These are phyloP conservation scores for Malbranchea cinnamomea DNA, from an alignment of 2,329 filamentous ascomycete genomes.

Conservation along the genomic window DNA sequence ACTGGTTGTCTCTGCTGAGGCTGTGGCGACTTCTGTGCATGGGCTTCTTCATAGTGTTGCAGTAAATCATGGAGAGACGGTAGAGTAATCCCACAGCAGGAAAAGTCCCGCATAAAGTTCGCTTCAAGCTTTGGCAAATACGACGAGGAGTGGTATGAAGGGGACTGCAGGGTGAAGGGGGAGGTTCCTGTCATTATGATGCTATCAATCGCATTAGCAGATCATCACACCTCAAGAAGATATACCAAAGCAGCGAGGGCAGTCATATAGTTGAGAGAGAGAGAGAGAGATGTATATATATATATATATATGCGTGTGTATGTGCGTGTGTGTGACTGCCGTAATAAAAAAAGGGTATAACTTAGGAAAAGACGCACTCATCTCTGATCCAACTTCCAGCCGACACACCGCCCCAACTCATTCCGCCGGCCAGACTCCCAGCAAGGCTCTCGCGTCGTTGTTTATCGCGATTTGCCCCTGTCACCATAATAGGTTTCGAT, in stretches of 20 bases:
- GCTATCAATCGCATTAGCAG: constrained; percentile 35
- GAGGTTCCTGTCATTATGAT: constrained; percentile 94
- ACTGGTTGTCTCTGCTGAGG: constrained; percentile 33
- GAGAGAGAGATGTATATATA: not conserved
- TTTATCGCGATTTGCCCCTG: constrained; percentile 33
- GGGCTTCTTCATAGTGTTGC: constrained; percentile 91
- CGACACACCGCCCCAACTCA: constrained; percentile 95
- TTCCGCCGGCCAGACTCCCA: constrained; percentile 54
- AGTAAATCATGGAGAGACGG: constrained; percentile 87
- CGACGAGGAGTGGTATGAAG: constrained; percentile 90
- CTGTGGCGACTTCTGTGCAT: constrained; percentile 54
- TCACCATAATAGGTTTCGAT: constrained; percentile 46
- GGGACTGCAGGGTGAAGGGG: constrained; percentile 81
- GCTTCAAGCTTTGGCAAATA: constrained; percentile 94
- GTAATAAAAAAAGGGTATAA: not conserved
- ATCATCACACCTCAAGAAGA: no score
- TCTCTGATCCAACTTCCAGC: constrained; percentile 95
- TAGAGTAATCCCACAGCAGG: constrained; percentile 79
- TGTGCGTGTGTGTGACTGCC: not conserved
- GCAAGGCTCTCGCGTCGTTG: constrained; percentile 44
- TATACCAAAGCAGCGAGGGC: constrained; percentile 10
- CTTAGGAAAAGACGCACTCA: constrained; percentile 55
- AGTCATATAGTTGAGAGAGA: constrained; percentile 10
- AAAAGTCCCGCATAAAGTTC: constrained; percentile 95
- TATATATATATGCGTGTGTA: not conserved